Evolutionary conservation across 2,329 filamentous ascomycete genomes (phyloP).

Genomic region (Monosporascus sp.): DNA sequence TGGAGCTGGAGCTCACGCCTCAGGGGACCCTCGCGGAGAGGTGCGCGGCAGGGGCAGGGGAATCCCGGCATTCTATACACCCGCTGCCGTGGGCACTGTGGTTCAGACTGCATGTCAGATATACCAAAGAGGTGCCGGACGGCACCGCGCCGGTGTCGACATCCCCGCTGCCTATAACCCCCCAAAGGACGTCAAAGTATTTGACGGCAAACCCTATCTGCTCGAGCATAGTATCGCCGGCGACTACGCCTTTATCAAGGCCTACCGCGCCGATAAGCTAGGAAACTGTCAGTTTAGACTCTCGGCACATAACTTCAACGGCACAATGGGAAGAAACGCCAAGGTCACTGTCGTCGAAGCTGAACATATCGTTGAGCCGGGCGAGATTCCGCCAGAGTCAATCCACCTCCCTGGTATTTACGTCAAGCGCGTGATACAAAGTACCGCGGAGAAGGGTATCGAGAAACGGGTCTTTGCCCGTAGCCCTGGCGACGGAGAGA

Average conservation of each 20-base stretch:
- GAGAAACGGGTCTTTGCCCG: conserved; percentile 81
- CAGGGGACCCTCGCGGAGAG: conserved; percentile 90
- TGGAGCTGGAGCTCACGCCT: conserved; percentile 86
- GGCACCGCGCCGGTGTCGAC: conserved; percentile 71
- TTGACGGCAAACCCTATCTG: conserved; percentile 84
- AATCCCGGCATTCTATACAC: conserved; percentile 90
- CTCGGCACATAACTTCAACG: conserved; percentile 88
- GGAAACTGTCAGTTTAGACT: conserved; percentile 90
- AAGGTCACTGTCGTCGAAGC: conserved; percentile 89
- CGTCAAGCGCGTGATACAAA: conserved; percentile 82
- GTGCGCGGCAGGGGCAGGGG: conserved; percentile 86
- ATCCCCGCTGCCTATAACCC: conserved; percentile 71
- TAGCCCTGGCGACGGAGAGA: conserved; percentile 49
- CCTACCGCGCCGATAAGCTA: conserved; percentile 85
- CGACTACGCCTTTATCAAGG: conserved; percentile 91
- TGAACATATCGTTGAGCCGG: conserved; percentile 85
- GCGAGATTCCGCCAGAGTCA: conserved; percentile 76
- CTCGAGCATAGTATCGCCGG: conserved; percentile 84
- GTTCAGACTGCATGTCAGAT: too few relatives aligned
- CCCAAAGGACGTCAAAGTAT: conserved; percentile 85
- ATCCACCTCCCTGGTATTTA: conserved; percentile 89
- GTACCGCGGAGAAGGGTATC: conserved; percentile 72
- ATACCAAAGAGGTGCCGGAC: conserved; percentile 85
- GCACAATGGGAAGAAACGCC: conserved; percentile 87
- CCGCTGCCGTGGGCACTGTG: conserved; percentile 83